Evolutionary conservation across 257 asterid genomes (phyloP).

Genomic region (Salvia splendens): DNA sequence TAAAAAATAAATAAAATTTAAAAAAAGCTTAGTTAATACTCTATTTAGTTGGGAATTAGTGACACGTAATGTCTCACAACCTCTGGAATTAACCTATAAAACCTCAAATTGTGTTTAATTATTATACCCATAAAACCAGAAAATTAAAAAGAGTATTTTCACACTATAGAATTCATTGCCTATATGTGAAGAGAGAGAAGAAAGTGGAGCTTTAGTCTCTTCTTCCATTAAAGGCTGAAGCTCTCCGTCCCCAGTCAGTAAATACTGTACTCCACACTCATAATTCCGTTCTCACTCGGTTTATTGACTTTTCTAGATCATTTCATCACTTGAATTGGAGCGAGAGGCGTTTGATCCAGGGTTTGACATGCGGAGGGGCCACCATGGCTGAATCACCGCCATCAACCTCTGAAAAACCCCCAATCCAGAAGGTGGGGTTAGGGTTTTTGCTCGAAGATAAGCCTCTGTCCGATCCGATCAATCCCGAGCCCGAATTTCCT

Average conservation of each 20-base stretch:
- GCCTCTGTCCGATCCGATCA: constrained; percentile 29
- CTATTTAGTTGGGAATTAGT: too few species aligned
- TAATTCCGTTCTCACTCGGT: constrained; percentile 8
- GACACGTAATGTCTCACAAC: not conserved
- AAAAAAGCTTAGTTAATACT: too few species aligned
- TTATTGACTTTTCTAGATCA: not conserved
- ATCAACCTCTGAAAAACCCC: constrained; percentile 41
- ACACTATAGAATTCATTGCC: not conserved
- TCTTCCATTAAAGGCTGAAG: not conserved
- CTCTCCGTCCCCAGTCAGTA: constrained; percentile 27
- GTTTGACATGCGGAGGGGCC: constrained; percentile 44
- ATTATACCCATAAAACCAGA: not conserved
- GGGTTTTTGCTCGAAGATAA: constrained; percentile 33
- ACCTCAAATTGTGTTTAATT: not conserved
- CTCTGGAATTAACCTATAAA: not conserved
- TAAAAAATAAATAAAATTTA: too few species aligned
- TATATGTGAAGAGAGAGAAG: not conserved
- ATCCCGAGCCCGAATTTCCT: constrained; percentile 17
- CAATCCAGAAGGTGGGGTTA: constrained; percentile 33
- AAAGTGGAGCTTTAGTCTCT: constrained; percentile 14
- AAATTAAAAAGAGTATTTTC: not conserved
- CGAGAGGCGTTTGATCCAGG: constrained; percentile 21
- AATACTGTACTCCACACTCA: constrained; percentile 29
- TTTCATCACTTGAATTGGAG: constrained; percentile 15
- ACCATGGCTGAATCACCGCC: constrained; percentile 45